Conservation (phyloP, 2,329 filamentous ascomycete genomes). For the Paraphaeosphaeria minitans region DNA sequence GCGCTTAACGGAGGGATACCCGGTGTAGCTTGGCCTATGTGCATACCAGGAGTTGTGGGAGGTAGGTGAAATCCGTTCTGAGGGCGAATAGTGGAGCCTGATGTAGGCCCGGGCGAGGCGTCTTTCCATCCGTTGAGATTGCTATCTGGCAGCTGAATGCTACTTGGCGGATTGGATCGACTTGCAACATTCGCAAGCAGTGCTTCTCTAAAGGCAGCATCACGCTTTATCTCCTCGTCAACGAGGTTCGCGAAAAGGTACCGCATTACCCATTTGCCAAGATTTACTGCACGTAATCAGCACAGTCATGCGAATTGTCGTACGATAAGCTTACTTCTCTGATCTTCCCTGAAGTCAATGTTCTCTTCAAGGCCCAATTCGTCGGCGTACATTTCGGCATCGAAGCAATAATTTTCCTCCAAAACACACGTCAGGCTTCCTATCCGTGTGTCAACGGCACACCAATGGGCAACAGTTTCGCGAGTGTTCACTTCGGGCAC, state of each 20-base stretch:
- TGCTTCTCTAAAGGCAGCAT: constrained; percentile 72
- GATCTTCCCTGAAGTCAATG: constrained; percentile 87
- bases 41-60: constrained; percentile 74
- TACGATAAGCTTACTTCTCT: constrained; percentile 70
- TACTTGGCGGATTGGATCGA: constrained; percentile 63
- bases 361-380: constrained; percentile 75
- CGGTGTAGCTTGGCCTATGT: constrained; percentile 79
- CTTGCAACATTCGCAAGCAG: constrained; percentile 66
- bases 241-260: constrained; percentile 90
- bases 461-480: constrained; percentile 94
- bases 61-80: constrained; percentile 64
- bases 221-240: constrained; percentile 85
- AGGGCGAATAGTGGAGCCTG: constrained; percentile 59
- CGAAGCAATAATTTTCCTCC: constrained; percentile 95
- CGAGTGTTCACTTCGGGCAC: constrained; percentile 83
- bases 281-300: constrained; percentile 68
- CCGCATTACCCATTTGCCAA: constrained; percentile 94
- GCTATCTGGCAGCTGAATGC: constrained; percentile 61
- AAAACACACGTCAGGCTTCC: constrained; percentile 88
- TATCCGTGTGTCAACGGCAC: constrained; percentile 89
- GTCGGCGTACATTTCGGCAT: constrained; percentile 96
- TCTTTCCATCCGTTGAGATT: constrained; percentile 54
- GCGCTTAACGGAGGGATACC: constrained; percentile 45
- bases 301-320: not conserved
- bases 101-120: constrained; percentile 48